Evolutionary conservation across 2,329 filamentous ascomycete genomes (phyloP).

Genomic region (Alternaria hordeiaustralica): DNA sequence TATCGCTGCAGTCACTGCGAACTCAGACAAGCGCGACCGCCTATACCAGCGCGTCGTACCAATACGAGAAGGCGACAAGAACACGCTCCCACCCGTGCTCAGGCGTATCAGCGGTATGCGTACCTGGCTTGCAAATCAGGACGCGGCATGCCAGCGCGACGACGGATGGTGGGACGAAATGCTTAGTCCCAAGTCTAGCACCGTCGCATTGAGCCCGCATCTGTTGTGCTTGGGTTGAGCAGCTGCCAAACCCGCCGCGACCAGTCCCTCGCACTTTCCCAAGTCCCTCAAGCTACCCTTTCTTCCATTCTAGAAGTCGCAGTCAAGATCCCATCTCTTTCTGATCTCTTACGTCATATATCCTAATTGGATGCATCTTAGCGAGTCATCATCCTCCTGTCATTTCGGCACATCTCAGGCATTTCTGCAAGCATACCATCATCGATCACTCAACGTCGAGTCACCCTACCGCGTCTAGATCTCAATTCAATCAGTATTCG

Average conservation of each 20-base stretch:
- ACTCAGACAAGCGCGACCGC: conserved; percentile 39
- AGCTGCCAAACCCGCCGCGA: background rate
- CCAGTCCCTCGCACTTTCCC: background rate
- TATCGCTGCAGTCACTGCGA: conserved; percentile 41
- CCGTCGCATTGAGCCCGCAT: conserved; percentile 17
- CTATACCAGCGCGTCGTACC: conserved; percentile 41
- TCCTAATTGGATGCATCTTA: background rate
- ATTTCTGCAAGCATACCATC: background rate
- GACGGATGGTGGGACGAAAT: conserved; percentile 47
- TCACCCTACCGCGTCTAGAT: background rate
- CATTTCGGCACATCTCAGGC: background rate
- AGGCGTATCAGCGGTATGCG: conserved; percentile 39
- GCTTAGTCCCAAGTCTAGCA: conserved; percentile 38
- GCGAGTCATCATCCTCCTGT: background rate
- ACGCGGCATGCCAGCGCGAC: conserved; percentile 23
- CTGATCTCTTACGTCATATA: background rate
- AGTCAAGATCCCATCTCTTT: background rate
- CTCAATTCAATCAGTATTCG: too few species aligned
- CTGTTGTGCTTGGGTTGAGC: conserved; percentile 24
- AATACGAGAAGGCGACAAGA: conserved; percentile 42
- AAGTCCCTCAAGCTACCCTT: background rate
- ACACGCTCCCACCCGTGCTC: conserved; percentile 39
- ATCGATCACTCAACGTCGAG: background rate
- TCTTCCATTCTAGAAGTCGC: background rate
- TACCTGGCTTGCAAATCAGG: conserved; percentile 40